These are phyloP conservation scores for Cladosporium velox DNA, from an alignment of 2,329 filamentous ascomycete genomes.

Conservation along the genomic window DNA sequence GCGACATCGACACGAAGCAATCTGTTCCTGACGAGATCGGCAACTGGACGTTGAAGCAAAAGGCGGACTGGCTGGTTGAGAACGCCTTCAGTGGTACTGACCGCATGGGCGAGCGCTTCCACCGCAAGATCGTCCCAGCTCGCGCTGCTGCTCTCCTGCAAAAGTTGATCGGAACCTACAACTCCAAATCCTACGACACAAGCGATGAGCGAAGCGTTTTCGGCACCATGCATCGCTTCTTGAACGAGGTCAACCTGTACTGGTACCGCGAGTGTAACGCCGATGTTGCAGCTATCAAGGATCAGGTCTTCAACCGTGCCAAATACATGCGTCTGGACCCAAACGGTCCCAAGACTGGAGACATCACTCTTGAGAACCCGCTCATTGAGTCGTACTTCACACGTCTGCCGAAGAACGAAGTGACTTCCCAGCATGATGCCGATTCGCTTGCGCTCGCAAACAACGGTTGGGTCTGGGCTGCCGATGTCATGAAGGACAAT, in stretches of 20 bases:
- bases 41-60: slow-evolving; percentile 60
- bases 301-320: slow-evolving; percentile 90
- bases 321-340: slow-evolving; percentile 95
- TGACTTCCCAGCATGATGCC: slow-evolving; percentile 72
- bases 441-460: slow-evolving; percentile 83
- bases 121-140: slow-evolving; percentile 68
- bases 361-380: slow-evolving; percentile 74
- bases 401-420: slow-evolving; percentile 75
- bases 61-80: slow-evolving; percentile 66
- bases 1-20: slow-evolving; percentile 58
- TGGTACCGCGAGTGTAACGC: slow-evolving; percentile 91
- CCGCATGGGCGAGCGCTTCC: slow-evolving; percentile 76
- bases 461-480: slow-evolving; percentile 99
- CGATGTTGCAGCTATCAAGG: slow-evolving; percentile 78
- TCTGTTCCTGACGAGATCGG: slow-evolving; percentile 55
- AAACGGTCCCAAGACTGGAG: slow-evolving; percentile 82
- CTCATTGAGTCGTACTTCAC: slow-evolving; percentile 96
- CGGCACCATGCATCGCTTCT: slow-evolving; percentile 59
- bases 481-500: slow-evolving; percentile 90
- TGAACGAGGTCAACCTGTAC: slow-evolving; percentile 82
- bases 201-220: slow-evolving; percentile 55
- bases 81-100: slow-evolving; percentile 72
- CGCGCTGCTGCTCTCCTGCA: slow-evolving; percentile 69
- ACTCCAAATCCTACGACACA: slow-evolving; percentile 51
- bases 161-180: slow-evolving; percentile 68